Conservation (phyloP, 441 rosid species). For the Populus hybrid region DNA sequence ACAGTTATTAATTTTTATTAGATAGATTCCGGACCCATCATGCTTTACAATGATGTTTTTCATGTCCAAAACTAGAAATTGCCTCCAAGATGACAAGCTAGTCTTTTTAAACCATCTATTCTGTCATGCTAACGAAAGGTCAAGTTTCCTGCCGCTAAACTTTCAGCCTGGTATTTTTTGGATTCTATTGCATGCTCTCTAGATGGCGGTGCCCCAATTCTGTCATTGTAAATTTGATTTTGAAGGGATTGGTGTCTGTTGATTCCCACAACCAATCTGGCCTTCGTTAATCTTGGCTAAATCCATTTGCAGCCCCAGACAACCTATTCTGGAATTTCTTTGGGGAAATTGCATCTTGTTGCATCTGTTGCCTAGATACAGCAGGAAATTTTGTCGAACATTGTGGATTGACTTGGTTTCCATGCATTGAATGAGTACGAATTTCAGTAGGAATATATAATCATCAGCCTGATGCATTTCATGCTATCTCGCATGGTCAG, state of each 20-base stretch:
- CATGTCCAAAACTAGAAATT: too few relatives aligned
- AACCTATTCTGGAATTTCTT: not conserved
- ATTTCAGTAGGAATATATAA: not conserved
- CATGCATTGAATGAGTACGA: not conserved
- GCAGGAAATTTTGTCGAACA: not conserved
- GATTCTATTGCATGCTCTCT: not conserved
- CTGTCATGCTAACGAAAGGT: not conserved
- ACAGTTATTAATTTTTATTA: not conserved
- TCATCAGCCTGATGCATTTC: not conserved
- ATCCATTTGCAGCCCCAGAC: not conserved
- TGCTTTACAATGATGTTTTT: not conserved
- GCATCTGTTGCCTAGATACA: not conserved
- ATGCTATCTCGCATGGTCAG: not conserved
- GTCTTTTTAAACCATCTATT: not conserved
- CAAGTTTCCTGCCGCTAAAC: not conserved
- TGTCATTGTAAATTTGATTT: not conserved
- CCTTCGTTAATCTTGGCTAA: constrained; percentile 2
- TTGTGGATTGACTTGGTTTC: not conserved
- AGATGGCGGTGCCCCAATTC: not conserved
- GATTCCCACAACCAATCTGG: not conserved
- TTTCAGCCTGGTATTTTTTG: not conserved
- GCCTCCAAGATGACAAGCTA: not conserved
- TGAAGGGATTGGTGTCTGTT: not conserved
- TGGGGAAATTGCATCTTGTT: not conserved
- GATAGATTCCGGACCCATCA: not conserved